Percentiles rank a stretch among this genome's conserved stretches.
These are phyloP conservation scores for Ceratocystis cacaofunesta DNA, from an alignment of 2,329 filamentous ascomycete genomes.

Conservation along the genomic window DNA sequence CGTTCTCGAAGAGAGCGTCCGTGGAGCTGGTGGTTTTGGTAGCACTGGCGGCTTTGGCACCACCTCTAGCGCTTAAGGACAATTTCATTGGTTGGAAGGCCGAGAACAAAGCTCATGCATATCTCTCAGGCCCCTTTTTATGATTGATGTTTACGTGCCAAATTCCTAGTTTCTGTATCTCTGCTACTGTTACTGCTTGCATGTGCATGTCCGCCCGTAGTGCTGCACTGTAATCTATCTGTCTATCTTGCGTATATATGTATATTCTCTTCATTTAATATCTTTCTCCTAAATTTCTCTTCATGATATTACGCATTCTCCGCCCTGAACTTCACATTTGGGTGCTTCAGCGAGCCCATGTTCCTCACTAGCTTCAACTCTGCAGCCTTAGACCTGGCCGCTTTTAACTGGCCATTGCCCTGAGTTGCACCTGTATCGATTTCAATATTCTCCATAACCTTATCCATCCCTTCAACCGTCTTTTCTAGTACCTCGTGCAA, in stretches of 20 bases:
- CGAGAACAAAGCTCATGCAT: not conserved
- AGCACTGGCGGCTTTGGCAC: conserved; percentile 50
- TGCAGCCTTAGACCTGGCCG: conserved; percentile 56
- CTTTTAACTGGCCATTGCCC: conserved; percentile 44
- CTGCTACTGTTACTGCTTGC: not conserved
- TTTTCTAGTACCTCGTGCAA: conserved; percentile 75
- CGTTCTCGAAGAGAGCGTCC: conserved; percentile 75
- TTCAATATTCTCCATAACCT: conserved; percentile 29
- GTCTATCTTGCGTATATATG: not conserved
- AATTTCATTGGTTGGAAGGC: not conserved
- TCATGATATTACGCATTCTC: conserved; percentile 21
- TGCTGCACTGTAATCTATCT: not conserved
- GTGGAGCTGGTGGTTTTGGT: conserved; percentile 81
- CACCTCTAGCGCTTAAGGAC: not conserved
- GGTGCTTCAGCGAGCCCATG: conserved; percentile 49
- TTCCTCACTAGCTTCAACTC: conserved; percentile 76
- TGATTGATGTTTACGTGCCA: not conserved
- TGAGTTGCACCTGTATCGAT: conserved; percentile 35
- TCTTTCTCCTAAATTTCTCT: not conserved
- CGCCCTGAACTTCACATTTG: conserved; percentile 48
- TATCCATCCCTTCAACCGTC: conserved; percentile 49
- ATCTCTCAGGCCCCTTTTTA: not conserved
- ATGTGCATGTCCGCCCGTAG: not conserved
- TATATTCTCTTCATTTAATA: not conserved
- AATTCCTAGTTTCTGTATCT: not conserved